These are phyloP conservation scores for Guadua angustifolia DNA, from an alignment of 176 grass and related monocot species.

Conservation along the genomic window DNA sequence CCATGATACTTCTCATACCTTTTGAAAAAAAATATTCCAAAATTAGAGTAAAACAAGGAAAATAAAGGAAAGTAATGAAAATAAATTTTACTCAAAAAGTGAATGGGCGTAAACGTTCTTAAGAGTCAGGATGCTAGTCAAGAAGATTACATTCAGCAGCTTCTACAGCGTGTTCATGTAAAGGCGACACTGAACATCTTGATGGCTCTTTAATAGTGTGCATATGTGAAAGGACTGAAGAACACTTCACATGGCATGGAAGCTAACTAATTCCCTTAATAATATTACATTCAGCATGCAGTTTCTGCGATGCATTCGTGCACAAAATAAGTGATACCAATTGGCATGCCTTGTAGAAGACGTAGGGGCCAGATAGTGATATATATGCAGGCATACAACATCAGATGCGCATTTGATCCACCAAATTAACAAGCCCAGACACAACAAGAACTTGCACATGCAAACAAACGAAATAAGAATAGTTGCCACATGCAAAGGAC, in stretches of 20 bases:
- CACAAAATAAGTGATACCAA: background rate
- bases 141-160: conserved; percentile 18
- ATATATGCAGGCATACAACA: background rate
- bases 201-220: conserved; percentile 1
- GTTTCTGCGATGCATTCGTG: background rate
- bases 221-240: background rate
- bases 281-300: background rate
- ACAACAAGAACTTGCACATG: background rate
- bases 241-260: background rate
- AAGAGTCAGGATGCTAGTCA: no score
- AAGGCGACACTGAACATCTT: background rate
- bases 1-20: conserved; percentile 99
- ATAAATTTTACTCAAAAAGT: background rate
- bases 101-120: background rate
- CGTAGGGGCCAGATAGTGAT: background rate
- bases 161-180: background rate
- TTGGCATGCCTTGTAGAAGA: background rate
- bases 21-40: conserved; percentile 28
- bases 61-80: background rate
- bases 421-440: background rate
- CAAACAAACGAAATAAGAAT: background rate
- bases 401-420: background rate
- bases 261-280: background rate
- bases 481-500: background rate
- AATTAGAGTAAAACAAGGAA: conserved; percentile 29